Conservation (phyloP, 2,329 filamentous ascomycete genomes). For the Pestalotiopsis fici region DNA sequence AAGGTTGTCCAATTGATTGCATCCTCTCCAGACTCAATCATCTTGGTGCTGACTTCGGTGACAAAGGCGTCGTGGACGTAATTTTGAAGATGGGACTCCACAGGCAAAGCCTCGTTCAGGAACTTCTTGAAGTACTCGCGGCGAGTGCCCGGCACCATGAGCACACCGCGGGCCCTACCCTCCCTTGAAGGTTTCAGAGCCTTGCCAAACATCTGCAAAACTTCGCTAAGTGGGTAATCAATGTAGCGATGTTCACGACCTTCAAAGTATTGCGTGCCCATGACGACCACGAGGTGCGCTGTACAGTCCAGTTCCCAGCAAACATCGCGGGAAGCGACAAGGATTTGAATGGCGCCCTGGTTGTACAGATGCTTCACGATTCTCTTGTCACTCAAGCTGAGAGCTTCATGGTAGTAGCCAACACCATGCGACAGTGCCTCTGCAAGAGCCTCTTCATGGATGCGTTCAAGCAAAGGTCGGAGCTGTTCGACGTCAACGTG, state of each 20-base stretch:
- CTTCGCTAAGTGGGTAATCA: slow-evolving; percentile 91
- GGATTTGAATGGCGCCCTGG: slow-evolving; percentile 84
- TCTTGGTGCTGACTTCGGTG: slow-evolving; percentile 94
- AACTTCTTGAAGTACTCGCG: slow-evolving; percentile 99
- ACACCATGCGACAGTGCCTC: slow-evolving; percentile 92
- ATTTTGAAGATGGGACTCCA: slow-evolving; percentile 90
- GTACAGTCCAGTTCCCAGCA: slow-evolving; percentile 93
- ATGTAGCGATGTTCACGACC: slow-evolving; percentile 96
- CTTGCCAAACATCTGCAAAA: slow-evolving; percentile 98
- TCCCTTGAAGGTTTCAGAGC: slow-evolving; percentile 79
- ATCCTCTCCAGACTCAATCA: slow-evolving; percentile 92
- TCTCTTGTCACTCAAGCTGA: slow-evolving; percentile 84
- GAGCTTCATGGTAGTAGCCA: slow-evolving; percentile 94
- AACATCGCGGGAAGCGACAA: slow-evolving; percentile 77
- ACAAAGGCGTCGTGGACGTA: slow-evolving; percentile 96
- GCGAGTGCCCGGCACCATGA: slow-evolving; percentile 94
- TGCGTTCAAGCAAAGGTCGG: slow-evolving; percentile 74
- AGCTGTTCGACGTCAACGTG: slow-evolving; percentile 83
- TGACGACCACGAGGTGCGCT: slow-evolving; percentile 89
- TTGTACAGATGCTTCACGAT: slow-evolving; percentile 93
- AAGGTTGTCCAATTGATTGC: slow-evolving; percentile 98
- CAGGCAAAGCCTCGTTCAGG: slow-evolving; percentile 89
- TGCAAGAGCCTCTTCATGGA: slow-evolving; percentile 84
- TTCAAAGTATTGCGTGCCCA: slow-evolving; percentile 98
- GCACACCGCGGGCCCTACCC: slow-evolving; percentile 82